Base-by-base conservation (phyloP, 2,329 filamentous ascomycete species). In the Botryotinia calthae region DNA sequence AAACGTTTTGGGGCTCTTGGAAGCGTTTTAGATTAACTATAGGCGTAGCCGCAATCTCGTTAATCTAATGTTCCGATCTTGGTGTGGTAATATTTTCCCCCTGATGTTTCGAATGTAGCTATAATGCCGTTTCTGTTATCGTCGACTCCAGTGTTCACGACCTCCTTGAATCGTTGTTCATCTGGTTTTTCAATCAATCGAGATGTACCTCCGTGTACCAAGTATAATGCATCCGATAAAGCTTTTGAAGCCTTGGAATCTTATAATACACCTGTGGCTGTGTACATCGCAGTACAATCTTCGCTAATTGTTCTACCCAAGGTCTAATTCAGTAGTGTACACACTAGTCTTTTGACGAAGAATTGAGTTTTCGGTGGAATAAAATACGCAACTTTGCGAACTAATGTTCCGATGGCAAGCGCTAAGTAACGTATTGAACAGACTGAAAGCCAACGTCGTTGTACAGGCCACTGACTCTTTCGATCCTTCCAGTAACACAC, bases 1-100 rank as follows among this genome's bases (percentile, higher is more conserved):
- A 66, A 66, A 54, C 64, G 44, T 54, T 51, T 40, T 51, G 34
- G 25, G 42, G 10, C 28, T 42, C 48, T 28, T 40, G 54, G 31
- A 12, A 20, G 42, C 40, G 68, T 70, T n/a, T 70, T 34, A 18
- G 44, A 64, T 70, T 64, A 31, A 64, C 58, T 40, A 34, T 31
- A 56, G 48, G 34, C 25, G 16, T 51, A 9, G 31, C 12, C 44
- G 31, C 40, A 37, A 66, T 66, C 31, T 51, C 46, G 44, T 51
- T n/a, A 12, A 51, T 51, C 14, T 51, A n/a, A 51, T 37, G 22
- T 37, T 63, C 59, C 37, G 37, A 63, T 28, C 37, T 28, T 7
- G 22, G 7, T 46, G 40, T 46, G 61, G 61, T 48, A 40, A 40
- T 65, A 48, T 34, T 25, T 16, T 34, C 34, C 62, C 42, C 25